phyloP scores from a whole-genome alignment of 2,329 filamentous ascomycete species.

The Aspergillus sp. region DNA sequence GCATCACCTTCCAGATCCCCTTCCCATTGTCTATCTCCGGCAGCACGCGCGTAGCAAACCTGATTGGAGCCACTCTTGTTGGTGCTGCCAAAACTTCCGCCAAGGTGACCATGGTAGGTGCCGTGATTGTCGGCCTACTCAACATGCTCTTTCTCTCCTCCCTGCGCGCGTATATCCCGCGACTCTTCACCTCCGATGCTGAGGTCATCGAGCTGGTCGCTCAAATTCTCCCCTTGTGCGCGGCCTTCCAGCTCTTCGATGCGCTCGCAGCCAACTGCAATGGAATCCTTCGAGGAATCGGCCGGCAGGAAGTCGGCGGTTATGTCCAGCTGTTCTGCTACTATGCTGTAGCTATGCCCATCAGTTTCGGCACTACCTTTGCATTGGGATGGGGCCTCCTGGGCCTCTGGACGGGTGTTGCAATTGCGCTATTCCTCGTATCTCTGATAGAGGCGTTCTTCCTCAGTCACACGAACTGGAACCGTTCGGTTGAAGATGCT shows the following conservation, averaged over 20 bases:
- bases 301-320: constrained; percentile 83
- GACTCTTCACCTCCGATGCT: constrained; percentile 72
- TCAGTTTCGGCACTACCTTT: constrained; percentile 77
- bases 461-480: constrained; percentile 56
- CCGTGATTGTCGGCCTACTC: constrained; percentile 70
- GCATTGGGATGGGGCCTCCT: constrained; percentile 72
- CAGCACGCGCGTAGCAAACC: constrained; percentile 83
- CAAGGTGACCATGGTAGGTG: constrained; percentile 70
- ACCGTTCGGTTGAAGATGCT: constrained; percentile 61
- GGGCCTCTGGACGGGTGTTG: constrained; percentile 79
- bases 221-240: constrained; percentile 72
- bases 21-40: constrained; percentile 88
- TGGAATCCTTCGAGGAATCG: constrained; percentile 81
- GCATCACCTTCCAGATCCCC: constrained; percentile 84
- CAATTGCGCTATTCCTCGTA: constrained; percentile 65
- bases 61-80: constrained; percentile 83
- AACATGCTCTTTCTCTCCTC: constrained; percentile 70
- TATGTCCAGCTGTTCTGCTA: constrained; percentile 85
- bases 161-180: constrained; percentile 71
- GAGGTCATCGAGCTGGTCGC: constrained; percentile 70
- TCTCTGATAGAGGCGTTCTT: constrained; percentile 57
- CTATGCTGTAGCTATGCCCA: constrained; percentile 80
- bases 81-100: constrained; percentile 77
- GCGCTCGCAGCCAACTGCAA: constrained; percentile 75
- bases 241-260: constrained; percentile 88